A percentile compares a stretch with the other conserved stretches of the same genome.
phyloP scores from a whole-genome alignment of 352 stramenopile species.

The Pseudoperonospora humuli region DNA sequence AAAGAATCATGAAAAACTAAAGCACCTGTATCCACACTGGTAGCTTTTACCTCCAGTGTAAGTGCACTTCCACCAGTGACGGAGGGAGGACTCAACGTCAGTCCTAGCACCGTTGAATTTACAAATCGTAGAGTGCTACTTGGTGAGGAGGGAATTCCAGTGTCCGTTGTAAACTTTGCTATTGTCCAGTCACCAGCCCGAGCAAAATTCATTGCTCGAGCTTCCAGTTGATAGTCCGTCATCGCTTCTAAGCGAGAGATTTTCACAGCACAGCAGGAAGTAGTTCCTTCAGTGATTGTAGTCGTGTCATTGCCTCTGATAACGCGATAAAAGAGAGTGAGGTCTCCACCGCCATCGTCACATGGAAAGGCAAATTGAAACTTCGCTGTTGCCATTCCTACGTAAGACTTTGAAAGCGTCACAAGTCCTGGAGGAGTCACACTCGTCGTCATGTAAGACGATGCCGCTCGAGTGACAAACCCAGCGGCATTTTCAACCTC shows the following conservation, averaged over 20 bases:
- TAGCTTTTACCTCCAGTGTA: conserved; percentile 10
- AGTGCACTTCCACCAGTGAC: conserved; percentile 7
- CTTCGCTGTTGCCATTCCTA: conserved; percentile 4
- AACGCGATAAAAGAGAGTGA: conserved; percentile 5
- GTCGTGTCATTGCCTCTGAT: conserved; percentile 4
- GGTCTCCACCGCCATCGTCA: conserved; percentile 22
- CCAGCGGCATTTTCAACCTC: conserved; percentile 40
- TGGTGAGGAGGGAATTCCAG: conserved; percentile 19
- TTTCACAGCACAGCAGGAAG: conserved; percentile 1
- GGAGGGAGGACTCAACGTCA: conserved; percentile 19
- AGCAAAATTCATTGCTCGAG: conserved; percentile 10
- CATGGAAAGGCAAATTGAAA: conserved; percentile 22
- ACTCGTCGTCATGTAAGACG: conserved; percentile 21
- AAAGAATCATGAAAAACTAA: conserved; percentile 6
- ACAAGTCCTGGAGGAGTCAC: conserved; percentile 7
- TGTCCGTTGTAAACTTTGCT: conserved; percentile 21
- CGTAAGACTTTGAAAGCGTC: conserved; percentile 4
- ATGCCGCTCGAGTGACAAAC: conserved; percentile 11
- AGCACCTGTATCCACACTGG: background rate
- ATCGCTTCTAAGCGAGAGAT: conserved; percentile 15
- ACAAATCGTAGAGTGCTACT: conserved; percentile 18
- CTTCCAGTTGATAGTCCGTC: conserved; percentile 19
- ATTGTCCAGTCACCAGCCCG: conserved; percentile 24
- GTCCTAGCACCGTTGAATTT: conserved; percentile 14
- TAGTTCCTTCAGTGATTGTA: conserved; percentile 13